Evolutionary conservation across 2,329 filamentous ascomycete species (phyloP), one percentile per base, ranked within the genome.

Genomic region (Aspergillus sp.): DNA sequence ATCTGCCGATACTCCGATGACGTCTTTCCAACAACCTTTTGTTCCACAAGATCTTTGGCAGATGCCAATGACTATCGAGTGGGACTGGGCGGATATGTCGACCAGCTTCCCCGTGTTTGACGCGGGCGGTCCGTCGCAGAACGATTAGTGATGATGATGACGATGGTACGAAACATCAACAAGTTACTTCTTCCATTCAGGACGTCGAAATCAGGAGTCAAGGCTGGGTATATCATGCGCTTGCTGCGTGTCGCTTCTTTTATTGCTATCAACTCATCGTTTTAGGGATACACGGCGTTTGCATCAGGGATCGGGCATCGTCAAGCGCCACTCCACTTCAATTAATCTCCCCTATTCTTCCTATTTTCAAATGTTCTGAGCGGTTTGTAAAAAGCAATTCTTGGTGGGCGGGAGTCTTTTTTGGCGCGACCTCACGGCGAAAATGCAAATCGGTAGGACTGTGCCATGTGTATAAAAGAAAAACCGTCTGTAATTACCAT

Each of bases 11-110:
- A 69, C 72, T 11, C 69, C 71, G 57, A 71, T 78, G 39, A 74
- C 77, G 12, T 70, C 81, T 18, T 92, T 93, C 71, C 89, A 93
- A 69, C 90, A 96, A 66, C 93, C 93, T 0, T 89, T 96, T 69
- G 86, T 98, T 22, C 94, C 95, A 4, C 92, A 94, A 68, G 95
- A 98, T 76, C 77, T 98, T 26, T 99, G 95, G 87, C 90, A 94
- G 74, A 88, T 98, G 85, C 93, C 94, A 1, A 96, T 96, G 88
- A 96, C 91, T 2, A 83, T 98, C 22, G 94, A 98, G 72, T 97
- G 93, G 92, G 92, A 90, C 65, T 90, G 87, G 88, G 85, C 78
- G 3, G 79, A 81, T 57, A 75, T 78, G 71, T 75, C 75, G 14
- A 69, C 69, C 18, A 75, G 72, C 57, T 72, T 76, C 47, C 73